phyloP scores from a whole-genome alignment of 345 rosid genomes.

The Stellera chamaejasme region DNA sequence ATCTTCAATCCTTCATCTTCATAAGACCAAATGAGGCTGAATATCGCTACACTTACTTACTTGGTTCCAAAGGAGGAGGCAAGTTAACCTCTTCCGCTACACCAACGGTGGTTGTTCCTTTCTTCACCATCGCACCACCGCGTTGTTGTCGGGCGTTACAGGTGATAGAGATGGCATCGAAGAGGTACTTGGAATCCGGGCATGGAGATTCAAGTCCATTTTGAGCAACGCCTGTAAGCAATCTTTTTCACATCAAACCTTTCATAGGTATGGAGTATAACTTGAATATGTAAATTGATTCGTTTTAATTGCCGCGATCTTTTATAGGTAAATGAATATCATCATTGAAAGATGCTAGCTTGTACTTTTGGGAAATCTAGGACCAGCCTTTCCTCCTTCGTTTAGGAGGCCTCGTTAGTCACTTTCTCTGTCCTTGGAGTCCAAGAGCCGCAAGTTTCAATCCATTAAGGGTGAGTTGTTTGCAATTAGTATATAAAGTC shows the following conservation, averaged over 20 bases:
- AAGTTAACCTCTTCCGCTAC: conserved; percentile 37
- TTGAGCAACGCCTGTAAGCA: conserved; percentile 84
- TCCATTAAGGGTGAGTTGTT: too few relatives aligned
- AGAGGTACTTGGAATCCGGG: conserved; percentile 68
- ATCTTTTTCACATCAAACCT: neutral
- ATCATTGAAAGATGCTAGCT: too few relatives aligned
- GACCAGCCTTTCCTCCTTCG: too few relatives aligned
- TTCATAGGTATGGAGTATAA: too few relatives aligned
- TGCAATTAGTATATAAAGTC: too few relatives aligned
- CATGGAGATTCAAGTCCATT: conserved; percentile 76
- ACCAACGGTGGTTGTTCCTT: conserved; percentile 33
- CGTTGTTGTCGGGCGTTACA: too few relatives aligned
- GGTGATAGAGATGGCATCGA: conserved; percentile 40
- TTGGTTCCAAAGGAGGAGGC: conserved; percentile 36
- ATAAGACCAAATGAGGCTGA: conserved; percentile 49
- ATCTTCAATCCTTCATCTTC: too few relatives aligned
- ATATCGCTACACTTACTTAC: conserved; percentile 47
- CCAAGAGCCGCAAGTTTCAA: too few relatives aligned
- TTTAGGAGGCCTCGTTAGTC: too few relatives aligned
- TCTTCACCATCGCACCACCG: conserved; percentile 17
- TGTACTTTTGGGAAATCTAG: too few relatives aligned
- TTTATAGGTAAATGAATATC: too few relatives aligned
- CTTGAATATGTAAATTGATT: neutral
- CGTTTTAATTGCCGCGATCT: neutral
- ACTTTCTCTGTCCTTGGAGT: too few relatives aligned